phyloP scores from a whole-genome alignment of 768 basidiomycete genomes.

The Boletus subcaerulescens region DNA sequence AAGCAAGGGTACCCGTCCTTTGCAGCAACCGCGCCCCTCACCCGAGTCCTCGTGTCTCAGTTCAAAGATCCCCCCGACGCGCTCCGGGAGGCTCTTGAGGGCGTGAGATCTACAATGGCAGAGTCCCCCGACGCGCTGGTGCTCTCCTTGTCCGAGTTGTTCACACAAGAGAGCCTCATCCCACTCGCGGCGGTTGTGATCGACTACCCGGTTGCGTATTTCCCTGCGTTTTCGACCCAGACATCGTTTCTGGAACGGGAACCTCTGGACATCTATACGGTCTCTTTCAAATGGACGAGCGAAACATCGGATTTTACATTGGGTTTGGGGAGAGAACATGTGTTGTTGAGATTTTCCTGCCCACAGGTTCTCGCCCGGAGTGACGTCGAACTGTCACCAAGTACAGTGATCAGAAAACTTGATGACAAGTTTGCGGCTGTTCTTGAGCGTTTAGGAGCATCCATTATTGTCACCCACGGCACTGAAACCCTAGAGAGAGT shows the following conservation, averaged over 20 bases:
- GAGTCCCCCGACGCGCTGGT: conserved; percentile 14
- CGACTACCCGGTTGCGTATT: conserved; percentile 59
- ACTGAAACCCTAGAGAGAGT: conserved; percentile 45
- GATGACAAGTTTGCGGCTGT: conserved; percentile 33
- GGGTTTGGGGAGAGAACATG: conserved; percentile 25
- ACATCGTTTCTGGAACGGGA: conserved; percentile 43
- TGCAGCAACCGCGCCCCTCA: not conserved
- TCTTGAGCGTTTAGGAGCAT: conserved; percentile 23
- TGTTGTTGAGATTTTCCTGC: conserved; percentile 57
- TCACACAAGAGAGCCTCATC: conserved; percentile 33
- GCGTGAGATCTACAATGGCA: conserved; percentile 3
- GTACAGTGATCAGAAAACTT: conserved; percentile 31
- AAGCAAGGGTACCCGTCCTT: conserved; percentile 2
- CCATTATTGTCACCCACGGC: conserved; percentile 29
- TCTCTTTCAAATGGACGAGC: conserved; percentile 8
- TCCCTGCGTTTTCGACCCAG: conserved; percentile 40
- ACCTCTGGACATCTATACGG: conserved; percentile 50
- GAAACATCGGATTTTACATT: not conserved
- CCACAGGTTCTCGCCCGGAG: conserved; percentile 33
- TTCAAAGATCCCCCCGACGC: conserved; percentile 6
- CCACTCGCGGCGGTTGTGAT: conserved; percentile 59
- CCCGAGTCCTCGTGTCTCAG: conserved; percentile 9
- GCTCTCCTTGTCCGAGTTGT: conserved; percentile 28
- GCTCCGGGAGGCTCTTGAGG: conserved; percentile 14
- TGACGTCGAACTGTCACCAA: conserved; percentile 14